Percentiles rank a stretch among this genome's conserved stretches.
Conservation (phyloP, 140 eudicot genomes). For the Oenanthe javanica region DNA sequence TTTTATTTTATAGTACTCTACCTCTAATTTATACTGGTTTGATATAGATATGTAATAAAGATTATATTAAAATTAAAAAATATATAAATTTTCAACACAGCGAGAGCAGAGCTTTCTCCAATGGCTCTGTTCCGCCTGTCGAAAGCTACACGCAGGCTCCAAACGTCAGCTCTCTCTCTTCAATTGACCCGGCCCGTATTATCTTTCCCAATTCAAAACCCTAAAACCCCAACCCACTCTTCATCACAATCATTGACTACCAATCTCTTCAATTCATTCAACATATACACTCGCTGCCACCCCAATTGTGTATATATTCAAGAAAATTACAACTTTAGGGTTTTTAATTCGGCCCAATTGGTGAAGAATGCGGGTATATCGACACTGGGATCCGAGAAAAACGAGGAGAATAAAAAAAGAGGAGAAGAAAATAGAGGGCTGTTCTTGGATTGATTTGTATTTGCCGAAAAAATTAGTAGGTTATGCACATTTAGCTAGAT, state of each 20-base stretch:
- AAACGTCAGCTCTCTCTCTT: slow-evolving; percentile 14
- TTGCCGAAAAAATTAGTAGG: slow-evolving; percentile 45
- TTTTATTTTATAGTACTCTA: too few relatives aligned
- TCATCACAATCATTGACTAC: background rate
- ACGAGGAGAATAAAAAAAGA: background rate
- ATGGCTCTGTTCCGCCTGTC: slow-evolving; percentile 29
- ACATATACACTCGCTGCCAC: slow-evolving; percentile 2
- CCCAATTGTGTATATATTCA: background rate
- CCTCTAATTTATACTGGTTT: too few relatives aligned
- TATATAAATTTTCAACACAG: too few relatives aligned
- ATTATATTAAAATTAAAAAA: too few relatives aligned
- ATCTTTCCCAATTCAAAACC: slow-evolving; percentile 15
- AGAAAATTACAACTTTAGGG: slow-evolving; percentile 10
- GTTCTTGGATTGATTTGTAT: slow-evolving; percentile 74
- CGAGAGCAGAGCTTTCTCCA: background rate
- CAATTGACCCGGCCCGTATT: slow-evolving; percentile 21
- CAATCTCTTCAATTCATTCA: slow-evolving; percentile 1
- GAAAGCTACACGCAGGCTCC: slow-evolving; percentile 26
- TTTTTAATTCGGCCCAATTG: slow-evolving; percentile 18
- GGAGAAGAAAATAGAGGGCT: background rate
- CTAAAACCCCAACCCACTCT: background rate
- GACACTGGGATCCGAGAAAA: slow-evolving; percentile 18
- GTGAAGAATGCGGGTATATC: slow-evolving; percentile 30
- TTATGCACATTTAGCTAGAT: slow-evolving; percentile 71
- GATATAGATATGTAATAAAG: too few relatives aligned